phyloP scores from a whole-genome alignment of 2,329 filamentous ascomycete genomes.

The Ophiostoma populinum region DNA sequence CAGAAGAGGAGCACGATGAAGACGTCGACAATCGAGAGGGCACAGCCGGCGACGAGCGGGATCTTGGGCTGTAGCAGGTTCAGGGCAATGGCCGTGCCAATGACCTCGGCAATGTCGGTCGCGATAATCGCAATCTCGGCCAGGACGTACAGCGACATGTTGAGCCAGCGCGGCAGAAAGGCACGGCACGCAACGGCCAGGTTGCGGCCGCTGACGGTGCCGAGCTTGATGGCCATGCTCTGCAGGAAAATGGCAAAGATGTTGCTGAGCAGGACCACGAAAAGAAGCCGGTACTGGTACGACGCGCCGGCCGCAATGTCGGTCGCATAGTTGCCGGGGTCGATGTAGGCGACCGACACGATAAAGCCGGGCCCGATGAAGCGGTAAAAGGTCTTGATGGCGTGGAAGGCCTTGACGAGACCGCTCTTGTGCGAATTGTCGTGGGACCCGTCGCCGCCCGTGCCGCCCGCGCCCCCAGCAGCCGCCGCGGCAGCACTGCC shows the following conservation, averaged over 20 bases:
- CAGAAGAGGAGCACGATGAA: conserved; percentile 53
- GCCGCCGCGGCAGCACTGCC: background rate
- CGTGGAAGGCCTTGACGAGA: conserved; percentile 23
- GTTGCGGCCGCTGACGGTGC: conserved; percentile 50
- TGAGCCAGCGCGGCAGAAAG: conserved; percentile 49
- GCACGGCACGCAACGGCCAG: conserved; percentile 48
- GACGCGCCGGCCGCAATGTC: conserved; percentile 47
- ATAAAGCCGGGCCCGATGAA: conserved; percentile 49
- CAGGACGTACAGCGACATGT: conserved; percentile 41
- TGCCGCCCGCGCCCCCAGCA: conserved; percentile 3
- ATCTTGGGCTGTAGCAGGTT: conserved; percentile 47
- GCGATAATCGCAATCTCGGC: conserved; percentile 51
- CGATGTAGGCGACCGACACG: conserved; percentile 41
- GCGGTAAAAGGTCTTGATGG: conserved; percentile 27
- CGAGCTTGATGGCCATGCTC: conserved; percentile 49
- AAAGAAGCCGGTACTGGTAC: conserved; percentile 48
- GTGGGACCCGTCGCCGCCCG: background rate
- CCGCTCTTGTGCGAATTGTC: conserved; percentile 2
- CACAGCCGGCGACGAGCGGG: conserved; percentile 50
- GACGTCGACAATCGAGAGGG: conserved; percentile 50
- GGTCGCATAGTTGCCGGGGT: conserved; percentile 52
- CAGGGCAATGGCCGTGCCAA: conserved; percentile 52
- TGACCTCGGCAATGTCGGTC: conserved; percentile 56
- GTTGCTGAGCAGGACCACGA: conserved; percentile 52
- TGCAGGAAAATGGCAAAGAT: conserved; percentile 56